These are phyloP conservation scores for Geum urbanum DNA, from an alignment of 306 rosid genomes.

Conservation along the genomic window DNA sequence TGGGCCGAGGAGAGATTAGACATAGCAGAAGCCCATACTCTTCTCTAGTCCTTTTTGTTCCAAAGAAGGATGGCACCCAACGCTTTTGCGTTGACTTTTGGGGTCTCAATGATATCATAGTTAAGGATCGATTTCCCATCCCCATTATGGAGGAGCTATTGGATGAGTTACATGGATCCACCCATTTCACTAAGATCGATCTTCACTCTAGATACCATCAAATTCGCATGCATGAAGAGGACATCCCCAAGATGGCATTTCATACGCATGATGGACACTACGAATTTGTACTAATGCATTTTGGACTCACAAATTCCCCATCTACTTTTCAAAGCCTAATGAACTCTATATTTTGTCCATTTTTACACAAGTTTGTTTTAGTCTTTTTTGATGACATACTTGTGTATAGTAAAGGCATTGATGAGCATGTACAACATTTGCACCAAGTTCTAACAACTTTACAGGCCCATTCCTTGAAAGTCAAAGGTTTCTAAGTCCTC, in stretches of 20 bases:
- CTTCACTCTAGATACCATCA: not conserved
- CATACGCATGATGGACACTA: not conserved
- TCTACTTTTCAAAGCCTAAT: not conserved
- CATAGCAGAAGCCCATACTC: not conserved
- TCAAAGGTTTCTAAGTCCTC: not conserved
- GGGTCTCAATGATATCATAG: not conserved
- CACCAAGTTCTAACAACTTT: not conserved
- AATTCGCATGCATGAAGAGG: not conserved
- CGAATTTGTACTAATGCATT: not conserved
- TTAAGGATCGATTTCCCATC: not conserved
- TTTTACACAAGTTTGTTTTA: not conserved
- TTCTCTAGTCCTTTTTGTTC: not conserved
- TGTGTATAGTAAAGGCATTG: not conserved
- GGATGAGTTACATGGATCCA: not conserved
- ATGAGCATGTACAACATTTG: not conserved
- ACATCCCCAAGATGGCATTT: not conserved
- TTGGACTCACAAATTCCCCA: not conserved
- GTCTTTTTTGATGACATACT: not conserved
- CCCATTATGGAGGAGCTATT: not conserved
- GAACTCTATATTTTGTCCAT: not conserved
- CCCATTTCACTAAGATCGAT: not conserved
- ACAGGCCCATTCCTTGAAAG: not conserved
- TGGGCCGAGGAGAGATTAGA: not conserved
- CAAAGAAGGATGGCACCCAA: not conserved
- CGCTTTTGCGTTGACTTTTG: not conserved